Evolutionary conservation across 441 rosid species (phyloP), one percentile per base, ranked within the genome.

Genomic region (Sinapis alba): DNA sequence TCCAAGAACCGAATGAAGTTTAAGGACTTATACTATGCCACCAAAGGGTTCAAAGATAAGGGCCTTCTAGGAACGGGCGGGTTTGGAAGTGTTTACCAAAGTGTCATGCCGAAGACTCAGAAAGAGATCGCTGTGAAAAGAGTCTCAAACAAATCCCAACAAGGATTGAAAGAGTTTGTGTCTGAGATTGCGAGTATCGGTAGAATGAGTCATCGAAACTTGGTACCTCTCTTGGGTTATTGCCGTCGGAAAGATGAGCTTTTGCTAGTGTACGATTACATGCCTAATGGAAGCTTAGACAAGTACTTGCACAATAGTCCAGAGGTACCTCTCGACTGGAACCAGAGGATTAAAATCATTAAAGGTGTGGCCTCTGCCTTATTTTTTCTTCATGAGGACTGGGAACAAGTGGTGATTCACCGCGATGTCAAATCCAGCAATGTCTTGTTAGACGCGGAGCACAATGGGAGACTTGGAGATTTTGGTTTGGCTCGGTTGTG

Each of bases 281-380:
- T 92, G 93, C 74, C 93, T 1, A 88, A 88, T 20, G 93, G 95
- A 3, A 93, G 98, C 79, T 77, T 93, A 27, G 94, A 93, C 21
- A 88, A 34, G 47, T 83, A 77, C 73, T 70, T 93, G 27, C 84
- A 85, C 21, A 79, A 83, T 1, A 67, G 79, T 19, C 87, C 90
- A 0, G 73, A 80, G 30, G 53, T 23, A 11, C 62, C 78, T 4
- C 79, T 93, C 2, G 79, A 65, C 27, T 93, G 97, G 98, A 78
- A 78, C n/a, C 93, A 88, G 74, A 86, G 97, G 69, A 77, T 84
- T 19, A 84, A 79, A 43, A 79, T 88, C 64, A 84, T 93, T 21
- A 87, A 82, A 26, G 96, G 82, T 11, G 90, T 88, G 2, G 97
- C 97, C 0, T 84, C 88, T 0, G 97, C 83, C 54, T 83, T 91